These are phyloP conservation scores for Hymenotorrendiella dingleyae DNA, from an alignment of 2,329 filamentous ascomycete genomes.

Conservation along the genomic window DNA sequence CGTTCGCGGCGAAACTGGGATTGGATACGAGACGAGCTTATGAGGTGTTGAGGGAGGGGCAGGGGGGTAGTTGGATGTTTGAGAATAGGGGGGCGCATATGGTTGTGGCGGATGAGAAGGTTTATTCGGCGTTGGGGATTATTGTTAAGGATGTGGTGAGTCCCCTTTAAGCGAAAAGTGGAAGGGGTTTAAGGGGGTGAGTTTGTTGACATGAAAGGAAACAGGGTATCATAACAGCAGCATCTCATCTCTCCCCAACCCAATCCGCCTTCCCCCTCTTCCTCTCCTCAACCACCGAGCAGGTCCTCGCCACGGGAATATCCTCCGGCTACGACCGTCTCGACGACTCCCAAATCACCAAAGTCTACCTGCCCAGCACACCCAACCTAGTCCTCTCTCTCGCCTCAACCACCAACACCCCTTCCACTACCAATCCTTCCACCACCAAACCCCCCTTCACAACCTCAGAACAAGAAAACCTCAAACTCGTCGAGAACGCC, in stretches of 20 bases:
- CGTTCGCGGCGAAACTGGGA: conserved; percentile 50
- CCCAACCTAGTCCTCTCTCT: conserved; percentile 18
- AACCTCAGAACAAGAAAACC: conserved; percentile 21
- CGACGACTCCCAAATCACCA: conserved; percentile 22
- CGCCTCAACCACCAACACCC: conserved; percentile 6
- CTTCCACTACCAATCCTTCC: background rate
- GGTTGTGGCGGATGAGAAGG: conserved; percentile 42
- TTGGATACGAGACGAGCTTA: conserved; percentile 39
- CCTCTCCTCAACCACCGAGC: conserved; percentile 32
- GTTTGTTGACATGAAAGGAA: background rate
- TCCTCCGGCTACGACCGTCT: conserved; percentile 16
- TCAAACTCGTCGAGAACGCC: conserved; percentile 50
- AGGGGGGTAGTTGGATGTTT: conserved; percentile 45
- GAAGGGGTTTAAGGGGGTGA: no score
- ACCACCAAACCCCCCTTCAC: no score
- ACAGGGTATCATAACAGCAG: conserved; percentile 7
- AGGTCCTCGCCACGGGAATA: conserved; percentile 22
- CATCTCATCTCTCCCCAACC: background rate
- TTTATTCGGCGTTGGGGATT: conserved; percentile 33
- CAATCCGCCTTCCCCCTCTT: conserved; percentile 32
- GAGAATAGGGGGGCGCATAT: conserved; percentile 49
- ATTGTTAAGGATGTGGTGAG: conserved; percentile 34
- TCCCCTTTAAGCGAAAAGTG: background rate
- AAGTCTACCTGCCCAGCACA: conserved; percentile 18
- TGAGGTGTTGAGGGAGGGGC: conserved; percentile 30